Conservation (phyloP, 1,284 basidiomycete genomes). For the Microbotryum scabiosae region DNA sequence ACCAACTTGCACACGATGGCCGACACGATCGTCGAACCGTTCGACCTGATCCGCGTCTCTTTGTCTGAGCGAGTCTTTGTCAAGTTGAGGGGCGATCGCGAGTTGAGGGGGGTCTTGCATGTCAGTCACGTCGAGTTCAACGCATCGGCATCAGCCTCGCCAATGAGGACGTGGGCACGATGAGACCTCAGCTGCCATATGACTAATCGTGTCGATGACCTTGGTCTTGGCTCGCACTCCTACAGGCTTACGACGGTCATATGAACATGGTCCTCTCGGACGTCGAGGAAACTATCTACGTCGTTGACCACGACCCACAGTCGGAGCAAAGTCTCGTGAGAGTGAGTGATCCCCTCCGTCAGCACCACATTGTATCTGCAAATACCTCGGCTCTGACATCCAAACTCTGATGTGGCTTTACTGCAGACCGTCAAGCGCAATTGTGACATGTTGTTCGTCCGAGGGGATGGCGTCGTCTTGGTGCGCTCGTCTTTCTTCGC, state of each 20-base stretch:
- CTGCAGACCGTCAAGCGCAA: constrained; percentile 80
- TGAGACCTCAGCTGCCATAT: accelerated
- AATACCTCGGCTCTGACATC: background rate
- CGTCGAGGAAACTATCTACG: constrained; percentile 92
- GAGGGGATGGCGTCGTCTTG: constrained; percentile 63
- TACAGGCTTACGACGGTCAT: constrained; percentile 94
- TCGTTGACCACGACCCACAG: constrained; percentile 58
- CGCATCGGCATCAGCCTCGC: constrained; percentile 17
- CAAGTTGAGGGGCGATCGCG: constrained; percentile 90
- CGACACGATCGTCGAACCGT: constrained; percentile 50
- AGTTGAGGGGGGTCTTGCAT: constrained; percentile 86
- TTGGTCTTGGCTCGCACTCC: constrained; percentile 5
- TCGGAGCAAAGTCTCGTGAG: constrained; percentile 43
- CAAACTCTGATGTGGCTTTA: background rate
- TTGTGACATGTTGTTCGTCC: constrained; percentile 96
- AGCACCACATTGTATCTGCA: background rate
- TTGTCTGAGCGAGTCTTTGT: constrained; percentile 93
- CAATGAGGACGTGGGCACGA: no score
- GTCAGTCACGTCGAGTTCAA: constrained; percentile 47
- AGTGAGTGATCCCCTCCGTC: constrained; percentile 32
- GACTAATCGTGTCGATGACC: background rate
- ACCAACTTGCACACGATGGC: constrained; percentile 3
- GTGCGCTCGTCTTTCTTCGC: constrained; percentile 5
- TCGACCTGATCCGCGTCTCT: constrained; percentile 92
- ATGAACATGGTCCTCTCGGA: constrained; percentile 96